Evolutionary conservation across 371 early-diverging fungal species (phyloP).

Genomic region (Saksenaea oblongispora): DNA sequence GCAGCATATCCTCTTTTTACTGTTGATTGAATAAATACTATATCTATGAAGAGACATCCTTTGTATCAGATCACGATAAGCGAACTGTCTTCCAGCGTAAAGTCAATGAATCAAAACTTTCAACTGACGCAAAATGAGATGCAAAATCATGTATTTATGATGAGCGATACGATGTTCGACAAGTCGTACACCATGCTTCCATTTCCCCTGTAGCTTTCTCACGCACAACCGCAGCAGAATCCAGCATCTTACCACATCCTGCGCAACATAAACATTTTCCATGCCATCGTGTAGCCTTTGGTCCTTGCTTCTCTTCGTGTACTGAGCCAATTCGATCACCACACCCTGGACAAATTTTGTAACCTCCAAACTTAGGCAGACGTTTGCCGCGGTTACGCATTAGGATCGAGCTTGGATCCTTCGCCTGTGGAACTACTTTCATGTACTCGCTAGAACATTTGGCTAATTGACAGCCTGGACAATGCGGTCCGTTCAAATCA

Average conservation of each 20-base stretch:
- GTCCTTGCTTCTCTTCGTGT: slow-evolving; percentile 49
- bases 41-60: too few relatives aligned
- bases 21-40: too few relatives aligned
- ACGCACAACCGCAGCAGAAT: slow-evolving; percentile 40
- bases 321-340: slow-evolving; percentile 35
- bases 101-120: too few relatives aligned
- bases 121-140: too few relatives aligned
- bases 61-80: too few relatives aligned
- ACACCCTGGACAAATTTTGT: slow-evolving; percentile 42
- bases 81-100: too few relatives aligned
- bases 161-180: slow-evolving; percentile 9
- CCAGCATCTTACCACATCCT: slow-evolving; percentile 38
- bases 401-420: background rate
- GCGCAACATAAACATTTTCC: slow-evolving; percentile 37
- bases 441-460: background rate
- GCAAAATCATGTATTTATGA: too few relatives aligned
- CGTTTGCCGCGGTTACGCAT: slow-evolving; percentile 37
- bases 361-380: slow-evolving; percentile 38
- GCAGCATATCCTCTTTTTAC: background rate
- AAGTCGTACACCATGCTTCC: slow-evolving; percentile 39
- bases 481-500: slow-evolving; percentile 26
- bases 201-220: slow-evolving; percentile 20
- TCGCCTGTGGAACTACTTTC: background rate
- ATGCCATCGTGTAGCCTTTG: slow-evolving; percentile 47
- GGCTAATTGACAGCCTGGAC: slow-evolving; percentile 28